Conservation (phyloP, 1,284 basidiomycete genomes). For the Agaricales sp. region DNA sequence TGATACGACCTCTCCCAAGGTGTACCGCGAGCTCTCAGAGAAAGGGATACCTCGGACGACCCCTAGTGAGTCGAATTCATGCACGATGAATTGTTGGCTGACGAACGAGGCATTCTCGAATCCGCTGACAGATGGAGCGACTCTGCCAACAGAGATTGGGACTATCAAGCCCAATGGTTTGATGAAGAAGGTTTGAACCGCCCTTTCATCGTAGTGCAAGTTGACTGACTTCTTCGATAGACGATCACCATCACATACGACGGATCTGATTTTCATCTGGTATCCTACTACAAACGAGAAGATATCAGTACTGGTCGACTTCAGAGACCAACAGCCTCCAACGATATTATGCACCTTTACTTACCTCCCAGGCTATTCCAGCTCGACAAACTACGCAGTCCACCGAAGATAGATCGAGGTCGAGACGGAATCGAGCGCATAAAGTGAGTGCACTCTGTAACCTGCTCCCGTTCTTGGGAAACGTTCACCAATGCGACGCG, state of each 20-base stretch:
- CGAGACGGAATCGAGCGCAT: constrained; percentile 47
- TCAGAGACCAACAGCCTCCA: constrained; percentile 46
- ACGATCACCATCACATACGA: constrained; percentile 74
- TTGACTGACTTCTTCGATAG: constrained; percentile 32
- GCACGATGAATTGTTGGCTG: constrained; percentile 16
- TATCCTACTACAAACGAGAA: constrained; percentile 73
- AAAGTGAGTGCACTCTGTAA: constrained; percentile 32
- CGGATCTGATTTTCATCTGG: constrained; percentile 67
- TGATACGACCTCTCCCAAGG: constrained; percentile 25
- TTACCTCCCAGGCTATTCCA: constrained; percentile 64
- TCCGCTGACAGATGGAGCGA: too few species aligned
- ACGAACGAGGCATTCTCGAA: too few species aligned
- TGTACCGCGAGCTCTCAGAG: constrained; percentile 67
- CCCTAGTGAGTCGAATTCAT: constrained; percentile 18
- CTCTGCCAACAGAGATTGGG: constrained; percentile 36
- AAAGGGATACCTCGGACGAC: constrained; percentile 31
- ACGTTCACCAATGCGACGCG: too few species aligned
- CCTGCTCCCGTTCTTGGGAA: constrained; percentile 7
- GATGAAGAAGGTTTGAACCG: constrained; percentile 51
- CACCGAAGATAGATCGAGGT: constrained; percentile 56
- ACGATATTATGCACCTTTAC: constrained; percentile 53
- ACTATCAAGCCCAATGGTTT: constrained; percentile 62
- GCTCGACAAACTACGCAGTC: constrained; percentile 62
- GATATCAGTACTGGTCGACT: constrained; percentile 59
- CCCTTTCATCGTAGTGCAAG: background rate